phyloP scores from a whole-genome alignment of 805 yeast genomes.

The Debaryomyces tyrocola region DNA sequence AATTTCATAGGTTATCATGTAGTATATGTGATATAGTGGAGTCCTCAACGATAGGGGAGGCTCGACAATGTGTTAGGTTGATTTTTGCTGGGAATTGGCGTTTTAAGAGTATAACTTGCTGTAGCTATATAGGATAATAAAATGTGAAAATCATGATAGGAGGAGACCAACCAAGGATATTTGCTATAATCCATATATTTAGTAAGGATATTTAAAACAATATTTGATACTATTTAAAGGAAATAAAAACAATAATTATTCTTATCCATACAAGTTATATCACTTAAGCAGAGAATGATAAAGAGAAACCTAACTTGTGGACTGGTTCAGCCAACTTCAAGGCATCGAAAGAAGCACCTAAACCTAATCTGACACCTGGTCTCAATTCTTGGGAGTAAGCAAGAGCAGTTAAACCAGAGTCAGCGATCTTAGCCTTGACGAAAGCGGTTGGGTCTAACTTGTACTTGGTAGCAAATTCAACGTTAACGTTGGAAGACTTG shows the following conservation, averaged over 20 bases:
- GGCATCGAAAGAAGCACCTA: constrained; percentile 96
- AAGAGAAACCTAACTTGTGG: constrained; percentile 95
- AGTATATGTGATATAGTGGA: no score
- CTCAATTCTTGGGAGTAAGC: constrained; percentile 92
- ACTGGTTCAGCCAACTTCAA: constrained; percentile 93
- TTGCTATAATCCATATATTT: background rate
- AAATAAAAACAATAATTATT: background rate
- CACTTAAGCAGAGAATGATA: constrained; percentile 83
- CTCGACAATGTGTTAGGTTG: no score
- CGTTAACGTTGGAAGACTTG: constrained; percentile 75
- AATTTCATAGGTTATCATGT: no score
- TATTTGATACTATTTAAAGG: background rate
- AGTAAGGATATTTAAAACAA: background rate
- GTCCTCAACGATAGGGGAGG: no score
- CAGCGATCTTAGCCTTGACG: constrained; percentile 95
- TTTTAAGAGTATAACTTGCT: no score
- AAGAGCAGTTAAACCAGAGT: constrained; percentile 90
- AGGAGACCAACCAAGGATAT: no score
- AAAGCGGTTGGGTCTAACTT: constrained; percentile 82
- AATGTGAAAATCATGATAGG: no score
- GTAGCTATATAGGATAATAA: no score
- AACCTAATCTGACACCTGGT: constrained; percentile 95
- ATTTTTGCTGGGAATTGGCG: no score
- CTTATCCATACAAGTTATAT: background rate
- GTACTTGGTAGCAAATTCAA: constrained; percentile 97